Percentiles rank a stretch among this genome's conserved stretches.
phyloP scores from a whole-genome alignment of 2,329 filamentous ascomycete genomes.

The Claviceps maximensis region DNA sequence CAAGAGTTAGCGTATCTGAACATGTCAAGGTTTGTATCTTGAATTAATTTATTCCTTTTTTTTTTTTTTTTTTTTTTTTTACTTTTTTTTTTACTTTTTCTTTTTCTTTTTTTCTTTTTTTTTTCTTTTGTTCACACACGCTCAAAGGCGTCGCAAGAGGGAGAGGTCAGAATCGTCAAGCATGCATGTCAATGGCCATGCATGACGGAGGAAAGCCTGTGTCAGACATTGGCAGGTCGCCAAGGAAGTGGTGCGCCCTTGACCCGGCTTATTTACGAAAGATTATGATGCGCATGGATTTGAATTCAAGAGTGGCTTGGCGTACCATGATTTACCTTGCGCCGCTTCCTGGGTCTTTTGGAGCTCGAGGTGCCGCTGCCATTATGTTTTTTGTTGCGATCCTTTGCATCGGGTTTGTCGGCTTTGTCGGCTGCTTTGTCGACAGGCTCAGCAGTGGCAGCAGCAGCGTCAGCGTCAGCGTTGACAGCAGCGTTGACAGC shows the following conservation, averaged over 20 bases:
- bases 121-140: neutral
- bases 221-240: neutral
- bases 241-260: neutral
- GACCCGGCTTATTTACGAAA: neutral
- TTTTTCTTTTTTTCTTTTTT: no score
- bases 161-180: neutral
- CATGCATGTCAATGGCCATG: neutral
- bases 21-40: neutral
- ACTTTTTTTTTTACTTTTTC: no score
- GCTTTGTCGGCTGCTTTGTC: conserved; percentile 13
- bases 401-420: conserved; percentile 7
- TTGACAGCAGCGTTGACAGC: conserved; percentile 6
- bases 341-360: conserved; percentile 66
- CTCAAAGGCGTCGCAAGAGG: neutral
- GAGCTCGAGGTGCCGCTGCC: neutral
- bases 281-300: neutral
- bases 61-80: no score
- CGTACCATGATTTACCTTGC: conserved; percentile 83
- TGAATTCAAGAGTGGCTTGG: conserved; percentile 6
- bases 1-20: neutral
- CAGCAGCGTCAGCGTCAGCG: neutral
- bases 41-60: neutral
- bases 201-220: neutral
- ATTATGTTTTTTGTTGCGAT: neutral
- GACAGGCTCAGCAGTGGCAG: conserved; percentile 9